A percentile compares a stretch with the other conserved stretches of the same genome.
Evolutionary conservation across 345 rosid species (phyloP).

Genomic region (Turritis glabra): DNA sequence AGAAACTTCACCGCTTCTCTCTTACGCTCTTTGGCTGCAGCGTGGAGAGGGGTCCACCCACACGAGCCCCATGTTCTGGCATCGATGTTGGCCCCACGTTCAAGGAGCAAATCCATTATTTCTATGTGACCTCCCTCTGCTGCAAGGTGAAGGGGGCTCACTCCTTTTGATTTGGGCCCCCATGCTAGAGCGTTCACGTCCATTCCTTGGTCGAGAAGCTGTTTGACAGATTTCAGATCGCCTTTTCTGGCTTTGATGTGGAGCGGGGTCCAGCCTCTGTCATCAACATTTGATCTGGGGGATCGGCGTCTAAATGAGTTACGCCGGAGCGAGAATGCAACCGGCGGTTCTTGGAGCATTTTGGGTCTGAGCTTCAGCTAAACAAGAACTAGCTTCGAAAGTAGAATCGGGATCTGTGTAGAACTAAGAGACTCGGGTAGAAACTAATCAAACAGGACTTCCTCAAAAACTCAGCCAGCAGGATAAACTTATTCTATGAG

Average conservation of each 20-base stretch:
- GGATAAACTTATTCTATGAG: conserved; percentile 8
- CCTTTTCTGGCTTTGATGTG: conserved; percentile 89
- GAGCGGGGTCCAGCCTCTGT: conserved; percentile 91
- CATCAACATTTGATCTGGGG: conserved; percentile 56
- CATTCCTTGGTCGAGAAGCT: conserved; percentile 74
- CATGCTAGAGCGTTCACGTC: conserved; percentile 82
- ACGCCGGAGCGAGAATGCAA: conserved; percentile 52
- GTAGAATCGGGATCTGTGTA: background rate
- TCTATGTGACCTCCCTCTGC: conserved; percentile 93
- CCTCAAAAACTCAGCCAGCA: background rate
- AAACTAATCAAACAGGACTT: background rate
- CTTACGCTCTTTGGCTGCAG: conserved; percentile 86
- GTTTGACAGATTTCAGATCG: conserved; percentile 72
- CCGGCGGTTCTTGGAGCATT: conserved; percentile 58
- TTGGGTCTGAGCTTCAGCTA: background rate
- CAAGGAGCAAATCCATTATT: conserved; percentile 91
- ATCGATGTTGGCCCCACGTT: conserved; percentile 91
- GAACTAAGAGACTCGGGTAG: conserved; percentile 12
- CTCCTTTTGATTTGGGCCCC: conserved; percentile 93
- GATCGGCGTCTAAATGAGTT: conserved; percentile 61
- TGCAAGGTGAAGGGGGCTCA: conserved; percentile 94
- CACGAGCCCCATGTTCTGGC: conserved; percentile 94
- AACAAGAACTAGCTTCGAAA: conserved; percentile 14
- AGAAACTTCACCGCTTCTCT: conserved; percentile 83
- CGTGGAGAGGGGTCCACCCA: conserved; percentile 97